phyloP scores from a whole-genome alignment of 2,329 filamentous ascomycete species.

The Epichloe sp. region DNA sequence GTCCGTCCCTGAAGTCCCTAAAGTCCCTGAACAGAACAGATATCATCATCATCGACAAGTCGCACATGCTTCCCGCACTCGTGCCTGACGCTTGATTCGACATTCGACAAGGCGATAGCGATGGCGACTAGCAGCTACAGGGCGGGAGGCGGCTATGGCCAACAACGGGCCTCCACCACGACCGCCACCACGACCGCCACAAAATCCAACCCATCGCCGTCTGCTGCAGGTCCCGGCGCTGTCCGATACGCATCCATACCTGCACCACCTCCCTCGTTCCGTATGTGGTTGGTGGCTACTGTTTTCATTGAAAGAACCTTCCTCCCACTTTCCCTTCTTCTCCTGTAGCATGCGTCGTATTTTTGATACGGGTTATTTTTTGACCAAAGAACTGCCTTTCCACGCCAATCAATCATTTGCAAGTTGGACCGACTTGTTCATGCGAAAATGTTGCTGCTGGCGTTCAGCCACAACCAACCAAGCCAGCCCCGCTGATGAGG shows the following conservation, averaged over 20 bases:
- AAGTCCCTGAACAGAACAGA: not conserved
- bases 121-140: not conserved
- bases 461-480: no score
- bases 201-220: not conserved
- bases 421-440: no score
- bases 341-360: no score
- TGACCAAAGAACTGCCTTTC: no score
- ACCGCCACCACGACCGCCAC: not conserved
- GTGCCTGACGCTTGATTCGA: not conserved
- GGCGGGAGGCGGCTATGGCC: not conserved
- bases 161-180: not conserved
- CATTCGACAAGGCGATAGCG: not conserved
- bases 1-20: no score
- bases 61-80: no score
- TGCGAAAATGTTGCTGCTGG: no score
- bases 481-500: no score
- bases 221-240: conserved; percentile 4
- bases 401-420: no score
- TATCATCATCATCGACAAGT: no score
- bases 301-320: not conserved
- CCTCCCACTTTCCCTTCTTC: no score
- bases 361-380: no score
- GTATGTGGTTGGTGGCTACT: conserved; percentile 23
- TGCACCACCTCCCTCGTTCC: conserved; percentile 37
- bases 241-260: conserved; percentile 14